Percentiles rank a stretch among this genome's conserved stretches.
Conservation (phyloP, 805 yeast species). For the Wickerhamomyces chambardii region DNA sequence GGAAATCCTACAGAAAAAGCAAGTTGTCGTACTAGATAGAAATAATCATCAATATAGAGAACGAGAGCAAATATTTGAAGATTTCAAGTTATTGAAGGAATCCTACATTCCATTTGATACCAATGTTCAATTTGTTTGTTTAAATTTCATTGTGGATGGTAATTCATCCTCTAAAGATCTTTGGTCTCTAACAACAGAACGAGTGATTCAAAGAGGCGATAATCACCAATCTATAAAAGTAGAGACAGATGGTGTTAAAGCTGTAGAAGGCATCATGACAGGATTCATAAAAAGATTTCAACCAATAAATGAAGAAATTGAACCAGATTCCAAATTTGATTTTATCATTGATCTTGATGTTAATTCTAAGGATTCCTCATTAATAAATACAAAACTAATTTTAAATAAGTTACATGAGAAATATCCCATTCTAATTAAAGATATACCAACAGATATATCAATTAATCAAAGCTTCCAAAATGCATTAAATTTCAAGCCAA, state of each 20-base stretch:
- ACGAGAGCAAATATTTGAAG: slow-evolving; percentile 54
- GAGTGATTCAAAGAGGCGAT: slow-evolving; percentile 71
- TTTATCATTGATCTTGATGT: slow-evolving; percentile 49
- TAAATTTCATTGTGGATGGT: slow-evolving; percentile 47
- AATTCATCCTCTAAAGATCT: slow-evolving; percentile 21
- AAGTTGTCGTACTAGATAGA: slow-evolving; percentile 67
- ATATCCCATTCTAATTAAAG: slow-evolving; percentile 35
- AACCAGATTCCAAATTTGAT: slow-evolving; percentile 67
- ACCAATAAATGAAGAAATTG: slow-evolving; percentile 31
- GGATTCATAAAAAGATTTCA: slow-evolving; percentile 70
- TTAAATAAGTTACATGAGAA: slow-evolving; percentile 25
- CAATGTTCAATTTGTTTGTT: slow-evolving; percentile 50
- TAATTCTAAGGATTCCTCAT: slow-evolving; percentile 29
- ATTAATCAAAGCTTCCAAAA: slow-evolving; percentile 36
- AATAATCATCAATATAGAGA: slow-evolving; percentile 74
- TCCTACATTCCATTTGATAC: slow-evolving; percentile 31
- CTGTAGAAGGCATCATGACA: slow-evolving; percentile 55
- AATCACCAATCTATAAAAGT: slow-evolving; percentile 79
- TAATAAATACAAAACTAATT: slow-evolving; percentile 37
- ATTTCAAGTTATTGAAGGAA: slow-evolving; percentile 33
- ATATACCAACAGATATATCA: slow-evolving; percentile 30
- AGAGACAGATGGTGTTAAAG: slow-evolving; percentile 31
- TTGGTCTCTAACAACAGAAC: slow-evolving; percentile 42
- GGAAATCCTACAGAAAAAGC: slow-evolving; percentile 25
- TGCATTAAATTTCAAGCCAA: slow-evolving; percentile 51